These are phyloP conservation scores for Breviolum minutum DNA, from an alignment of 73 alveolate species.

Conservation along the genomic window DNA sequence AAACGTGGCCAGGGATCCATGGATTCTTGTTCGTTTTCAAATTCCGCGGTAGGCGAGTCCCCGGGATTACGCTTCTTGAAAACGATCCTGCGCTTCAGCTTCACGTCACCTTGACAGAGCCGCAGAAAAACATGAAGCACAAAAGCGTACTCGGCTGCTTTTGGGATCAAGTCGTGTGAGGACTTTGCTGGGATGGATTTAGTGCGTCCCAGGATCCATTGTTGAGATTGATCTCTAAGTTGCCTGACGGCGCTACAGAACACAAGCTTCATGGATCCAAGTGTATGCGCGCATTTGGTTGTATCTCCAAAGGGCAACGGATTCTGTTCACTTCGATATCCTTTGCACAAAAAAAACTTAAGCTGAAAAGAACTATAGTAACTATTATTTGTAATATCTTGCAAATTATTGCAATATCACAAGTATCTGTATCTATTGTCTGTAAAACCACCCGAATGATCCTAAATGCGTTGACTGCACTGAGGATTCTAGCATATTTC, in stretches of 20 bases:
- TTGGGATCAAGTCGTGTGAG: background rate
- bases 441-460: too few species aligned
- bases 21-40: constrained; percentile 49
- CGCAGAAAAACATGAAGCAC: background rate
- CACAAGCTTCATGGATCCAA: too few species aligned
- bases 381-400: too few species aligned
- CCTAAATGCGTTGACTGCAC: too few species aligned
- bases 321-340: too few species aligned
- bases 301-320: too few species aligned
- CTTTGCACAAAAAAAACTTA: too few species aligned
- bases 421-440: too few species aligned
- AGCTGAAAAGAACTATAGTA: too few species aligned
- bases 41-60: constrained; percentile 57
- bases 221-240: constrained; percentile 76
- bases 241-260: background rate
- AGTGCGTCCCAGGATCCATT: background rate
- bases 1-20: constrained; percentile 29
- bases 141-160: background rate
- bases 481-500: too few species aligned
- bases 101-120: constrained; percentile 32
- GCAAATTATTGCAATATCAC: too few species aligned
- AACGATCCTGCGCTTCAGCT: constrained; percentile 46
- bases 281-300: too few species aligned
- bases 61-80: constrained; percentile 54
- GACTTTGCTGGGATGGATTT: background rate